These are phyloP conservation scores for Kalmusia sp. DNA, from an alignment of 2,329 filamentous ascomycete genomes.

Conservation along the genomic window DNA sequence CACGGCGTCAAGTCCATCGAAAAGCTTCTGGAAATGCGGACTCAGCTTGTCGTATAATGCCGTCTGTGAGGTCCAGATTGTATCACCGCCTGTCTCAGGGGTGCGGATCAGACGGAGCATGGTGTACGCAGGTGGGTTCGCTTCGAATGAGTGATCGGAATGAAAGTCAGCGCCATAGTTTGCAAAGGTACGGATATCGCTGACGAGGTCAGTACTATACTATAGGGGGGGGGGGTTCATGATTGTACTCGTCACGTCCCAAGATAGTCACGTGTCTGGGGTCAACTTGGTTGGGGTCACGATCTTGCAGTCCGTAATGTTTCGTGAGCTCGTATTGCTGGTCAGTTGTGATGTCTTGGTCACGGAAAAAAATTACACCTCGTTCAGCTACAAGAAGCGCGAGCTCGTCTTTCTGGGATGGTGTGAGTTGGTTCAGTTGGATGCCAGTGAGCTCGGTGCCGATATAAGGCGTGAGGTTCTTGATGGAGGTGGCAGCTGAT, in stretches of 20 bases:
- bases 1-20: not conserved
- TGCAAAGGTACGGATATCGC: not conserved
- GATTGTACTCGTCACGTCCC: not conserved
- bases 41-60: conserved; percentile 48
- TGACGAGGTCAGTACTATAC: not conserved
- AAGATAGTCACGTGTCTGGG: conserved; percentile 14
- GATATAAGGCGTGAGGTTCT: conserved; percentile 32
- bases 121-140: conserved; percentile 50
- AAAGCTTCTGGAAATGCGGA: not conserved
- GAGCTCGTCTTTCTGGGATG: conserved; percentile 55
- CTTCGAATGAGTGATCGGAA: conserved; percentile 10
- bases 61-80: conserved; percentile 54
- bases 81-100: conserved; percentile 59
- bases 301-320: conserved; percentile 46
- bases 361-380: conserved; percentile 55
- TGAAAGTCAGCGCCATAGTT: not conserved
- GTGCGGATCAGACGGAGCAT: conserved; percentile 58
- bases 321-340: conserved; percentile 53
- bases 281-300: not conserved
- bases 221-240: not conserved
- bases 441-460: conserved; percentile 40
- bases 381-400: conserved; percentile 43
- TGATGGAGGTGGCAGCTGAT: not conserved
- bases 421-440: conserved; percentile 53
- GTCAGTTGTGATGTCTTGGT: conserved; percentile 55